These are phyloP conservation scores for Elongisporangium prolatum DNA, from an alignment of 352 stramenopile species.

Conservation along the genomic window DNA sequence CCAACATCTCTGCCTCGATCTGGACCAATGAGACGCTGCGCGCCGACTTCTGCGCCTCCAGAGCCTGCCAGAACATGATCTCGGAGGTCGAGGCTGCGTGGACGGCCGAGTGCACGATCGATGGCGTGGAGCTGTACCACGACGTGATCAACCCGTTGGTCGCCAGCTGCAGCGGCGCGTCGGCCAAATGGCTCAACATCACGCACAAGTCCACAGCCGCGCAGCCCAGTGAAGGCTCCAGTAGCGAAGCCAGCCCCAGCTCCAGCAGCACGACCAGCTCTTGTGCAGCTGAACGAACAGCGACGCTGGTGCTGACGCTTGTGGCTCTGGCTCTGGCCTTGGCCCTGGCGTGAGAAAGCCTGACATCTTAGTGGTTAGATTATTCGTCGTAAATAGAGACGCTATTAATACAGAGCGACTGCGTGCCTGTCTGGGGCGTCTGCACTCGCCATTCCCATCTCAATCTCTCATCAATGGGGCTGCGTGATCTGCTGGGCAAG, in stretches of 20 bases:
- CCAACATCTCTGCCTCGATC: too few species aligned
- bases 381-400: too few species aligned
- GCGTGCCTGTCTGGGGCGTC: too few species aligned
- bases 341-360: background rate
- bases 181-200: slow-evolving; percentile 12
- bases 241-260: background rate
- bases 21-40: too few species aligned
- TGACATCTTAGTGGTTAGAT: too few species aligned
- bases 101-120: slow-evolving; percentile 12
- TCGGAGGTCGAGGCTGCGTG: background rate
- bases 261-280: slow-evolving; percentile 1
- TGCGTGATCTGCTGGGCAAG: too few species aligned
- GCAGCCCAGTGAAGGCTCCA: background rate
- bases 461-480: too few species aligned
- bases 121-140: slow-evolving; percentile 7
- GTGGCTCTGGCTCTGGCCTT: slow-evolving; percentile 3
- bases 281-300: background rate
- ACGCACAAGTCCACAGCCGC: slow-evolving; percentile 1
- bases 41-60: slow-evolving; percentile 7
- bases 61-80: slow-evolving; percentile 9
- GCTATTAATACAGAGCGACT: too few species aligned
- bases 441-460: too few species aligned
- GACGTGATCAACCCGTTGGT: slow-evolving; percentile 11
- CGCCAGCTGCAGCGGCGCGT: slow-evolving; percentile 8
- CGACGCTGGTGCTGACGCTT: background rate